Percentiles rank a stretch among this genome's conserved stretches.
Conservation (phyloP, 169 alveolate genomes). For the Cryptosporidium felis region DNA sequence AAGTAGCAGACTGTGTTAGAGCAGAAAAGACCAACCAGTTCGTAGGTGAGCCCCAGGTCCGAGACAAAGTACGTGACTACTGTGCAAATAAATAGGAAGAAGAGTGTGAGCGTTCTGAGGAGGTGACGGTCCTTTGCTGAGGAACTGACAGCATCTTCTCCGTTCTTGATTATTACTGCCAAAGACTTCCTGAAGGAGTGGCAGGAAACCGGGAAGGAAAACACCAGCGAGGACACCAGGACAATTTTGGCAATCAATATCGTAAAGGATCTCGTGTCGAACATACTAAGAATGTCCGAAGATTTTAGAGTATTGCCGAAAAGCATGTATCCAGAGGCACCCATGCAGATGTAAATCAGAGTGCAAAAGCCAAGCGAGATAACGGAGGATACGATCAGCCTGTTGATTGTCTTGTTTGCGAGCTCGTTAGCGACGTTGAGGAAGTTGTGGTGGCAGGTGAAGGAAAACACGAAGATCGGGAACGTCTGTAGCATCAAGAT, state of each 20-base stretch:
- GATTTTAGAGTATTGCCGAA: constrained; percentile 62
- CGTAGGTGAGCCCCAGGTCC: constrained; percentile 66
- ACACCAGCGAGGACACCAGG: constrained; percentile 42
- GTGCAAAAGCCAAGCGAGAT: constrained; percentile 63
- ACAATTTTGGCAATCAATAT: constrained; percentile 44
- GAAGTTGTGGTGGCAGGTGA: constrained; percentile 67
- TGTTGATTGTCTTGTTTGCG: constrained; percentile 38
- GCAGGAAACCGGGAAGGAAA: constrained; percentile 68
- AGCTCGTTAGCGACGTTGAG: constrained; percentile 66
- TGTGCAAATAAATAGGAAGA: constrained; percentile 54
- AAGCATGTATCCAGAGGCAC: constrained; percentile 38
- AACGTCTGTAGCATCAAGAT: constrained; percentile 56
- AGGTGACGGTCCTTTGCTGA: constrained; percentile 38
- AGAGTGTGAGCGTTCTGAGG: constrained; percentile 29
- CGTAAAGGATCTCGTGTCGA: constrained; percentile 19
- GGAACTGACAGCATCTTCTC: constrained; percentile 57
- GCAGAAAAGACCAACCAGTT: constrained; percentile 56
- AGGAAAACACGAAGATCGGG: constrained; percentile 63
- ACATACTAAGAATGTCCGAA: constrained; percentile 65
- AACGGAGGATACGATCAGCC: background rate
- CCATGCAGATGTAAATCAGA: constrained; percentile 42
- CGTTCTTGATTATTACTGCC: constrained; percentile 44
- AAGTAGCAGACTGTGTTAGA: constrained; percentile 63
- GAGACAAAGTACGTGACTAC: constrained; percentile 38
- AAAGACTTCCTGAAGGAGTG: constrained; percentile 67